phyloP scores from a whole-genome alignment of 2,329 filamentous ascomycete species.

The Botryotinia globosa region DNA sequence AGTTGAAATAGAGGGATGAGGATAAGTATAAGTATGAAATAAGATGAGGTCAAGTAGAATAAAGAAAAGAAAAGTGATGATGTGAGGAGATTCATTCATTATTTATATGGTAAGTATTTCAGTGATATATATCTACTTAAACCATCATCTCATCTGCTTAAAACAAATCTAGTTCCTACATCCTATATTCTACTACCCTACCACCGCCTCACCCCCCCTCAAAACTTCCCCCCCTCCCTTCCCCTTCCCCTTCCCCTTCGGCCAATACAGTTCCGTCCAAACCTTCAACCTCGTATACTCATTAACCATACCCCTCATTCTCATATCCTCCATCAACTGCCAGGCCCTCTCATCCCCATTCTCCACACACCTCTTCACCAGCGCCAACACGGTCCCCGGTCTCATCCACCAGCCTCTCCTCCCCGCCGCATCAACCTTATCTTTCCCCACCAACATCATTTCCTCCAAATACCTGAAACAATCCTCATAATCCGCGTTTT shows the following conservation, averaged over 20 bases:
- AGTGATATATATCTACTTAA: not conserved
- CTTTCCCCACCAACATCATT: conserved; percentile 44
- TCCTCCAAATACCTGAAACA: conserved; percentile 50
- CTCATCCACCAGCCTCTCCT: conserved; percentile 38
- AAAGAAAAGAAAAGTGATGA: not conserved
- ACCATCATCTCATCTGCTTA: not conserved
- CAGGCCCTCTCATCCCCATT: conserved; percentile 30
- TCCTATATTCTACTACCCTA: too few species aligned
- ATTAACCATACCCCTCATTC: conserved; percentile 21
- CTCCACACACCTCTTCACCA: conserved; percentile 29
- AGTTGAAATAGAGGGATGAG: too few species aligned
- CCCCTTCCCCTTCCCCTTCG: not conserved
- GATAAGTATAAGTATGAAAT: not conserved
- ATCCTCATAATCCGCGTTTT: conserved; percentile 44
- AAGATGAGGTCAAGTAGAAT: accelerated
- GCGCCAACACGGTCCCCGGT: conserved; percentile 28
- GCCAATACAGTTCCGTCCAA: conserved; percentile 15
- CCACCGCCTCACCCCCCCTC: too few species aligned
- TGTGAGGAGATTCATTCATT: not conserved
- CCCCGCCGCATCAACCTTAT: conserved; percentile 28
- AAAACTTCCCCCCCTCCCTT: not conserved
- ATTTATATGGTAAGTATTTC: not conserved
- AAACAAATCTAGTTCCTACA: not conserved
- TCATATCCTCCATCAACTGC: conserved; percentile 32
- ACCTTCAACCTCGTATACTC: conserved; percentile 3